Evolutionary conservation across 2,329 filamentous ascomycete species (phyloP).

Genomic region (Colletotrichum gloeosporioides): DNA sequence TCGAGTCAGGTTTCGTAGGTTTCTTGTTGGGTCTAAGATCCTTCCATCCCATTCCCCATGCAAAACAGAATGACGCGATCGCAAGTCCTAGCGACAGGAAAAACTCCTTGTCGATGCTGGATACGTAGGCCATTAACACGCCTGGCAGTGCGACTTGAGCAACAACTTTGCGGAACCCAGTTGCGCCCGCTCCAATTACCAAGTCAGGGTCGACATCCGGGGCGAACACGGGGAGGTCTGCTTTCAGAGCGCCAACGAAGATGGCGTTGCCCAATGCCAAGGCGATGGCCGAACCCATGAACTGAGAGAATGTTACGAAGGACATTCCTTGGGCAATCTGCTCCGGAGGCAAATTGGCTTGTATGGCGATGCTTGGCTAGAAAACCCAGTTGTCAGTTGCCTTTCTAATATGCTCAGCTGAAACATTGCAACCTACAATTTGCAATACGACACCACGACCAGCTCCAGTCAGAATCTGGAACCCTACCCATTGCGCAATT

Average conservation of each 20-base stretch:
- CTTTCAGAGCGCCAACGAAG: slow-evolving; percentile 21
- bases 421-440: slow-evolving; percentile 37
- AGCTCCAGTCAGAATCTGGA: slow-evolving; percentile 21
- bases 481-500: slow-evolving; percentile 16
- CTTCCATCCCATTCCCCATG: slow-evolving; percentile 51
- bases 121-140: slow-evolving; percentile 45
- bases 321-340: slow-evolving; percentile 30
- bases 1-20: slow-evolving; percentile 6
- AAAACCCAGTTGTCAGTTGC: background rate
- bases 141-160: slow-evolving; percentile 31
- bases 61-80: slow-evolving; percentile 35
- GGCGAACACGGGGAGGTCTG: background rate
- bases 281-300: slow-evolving; percentile 27
- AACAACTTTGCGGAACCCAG: slow-evolving; percentile 39
- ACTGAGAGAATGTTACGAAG: slow-evolving; percentile 28
- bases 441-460: slow-evolving; percentile 20
- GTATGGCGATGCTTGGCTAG: slow-evolving; percentile 29
- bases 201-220: slow-evolving; percentile 27
- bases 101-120: slow-evolving; percentile 34
- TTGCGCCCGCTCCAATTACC: slow-evolving; percentile 48
- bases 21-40: slow-evolving; percentile 43
- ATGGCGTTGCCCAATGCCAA: slow-evolving; percentile 29
- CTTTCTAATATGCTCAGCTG: background rate
- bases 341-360: slow-evolving; percentile 24
- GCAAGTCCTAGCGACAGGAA: slow-evolving; percentile 34